Conservation (phyloP, 257 asterid genomes). For the Galeopsis tetrahit region DNA sequence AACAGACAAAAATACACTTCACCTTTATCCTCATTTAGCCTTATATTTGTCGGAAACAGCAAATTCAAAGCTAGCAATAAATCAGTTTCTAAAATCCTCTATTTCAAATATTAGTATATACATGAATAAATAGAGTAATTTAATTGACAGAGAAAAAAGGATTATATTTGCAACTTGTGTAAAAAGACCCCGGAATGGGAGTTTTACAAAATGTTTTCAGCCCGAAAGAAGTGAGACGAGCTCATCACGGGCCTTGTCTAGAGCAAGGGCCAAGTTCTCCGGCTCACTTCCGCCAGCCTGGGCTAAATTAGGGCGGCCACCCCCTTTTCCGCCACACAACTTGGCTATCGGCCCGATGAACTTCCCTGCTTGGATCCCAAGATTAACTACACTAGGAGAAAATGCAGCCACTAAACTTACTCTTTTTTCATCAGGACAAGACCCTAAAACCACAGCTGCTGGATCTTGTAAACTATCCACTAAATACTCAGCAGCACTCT, state of each 20-base stretch:
- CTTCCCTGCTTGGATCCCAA: conserved; percentile 88
- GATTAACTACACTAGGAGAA: conserved; percentile 71
- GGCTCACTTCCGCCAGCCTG: conserved; percentile 98
- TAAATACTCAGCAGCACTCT: conserved; percentile 81
- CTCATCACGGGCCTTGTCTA: conserved; percentile 74
- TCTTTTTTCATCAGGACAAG: conserved; percentile 75
- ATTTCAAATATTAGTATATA: too few relatives aligned
- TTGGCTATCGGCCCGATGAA: conserved; percentile 83
- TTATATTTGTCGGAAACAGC: background rate
- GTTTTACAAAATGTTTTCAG: conserved; percentile 23
- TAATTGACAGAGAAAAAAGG: background rate
- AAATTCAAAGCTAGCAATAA: background rate
- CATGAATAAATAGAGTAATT: too few relatives aligned
- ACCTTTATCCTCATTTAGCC: background rate
- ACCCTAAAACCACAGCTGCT: conserved; percentile 85
- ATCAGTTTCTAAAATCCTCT: too few relatives aligned
- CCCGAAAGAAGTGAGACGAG: conserved; percentile 52
- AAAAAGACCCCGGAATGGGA: background rate
- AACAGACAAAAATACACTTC: background rate
- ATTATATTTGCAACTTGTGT: background rate
- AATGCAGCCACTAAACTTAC: conserved; percentile 86
- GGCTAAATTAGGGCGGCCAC: conserved; percentile 89
- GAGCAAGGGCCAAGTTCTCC: conserved; percentile 69
- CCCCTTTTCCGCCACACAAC: conserved; percentile 92
- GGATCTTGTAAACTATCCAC: conserved; percentile 71